phyloP scores from a whole-genome alignment of 495 filamentous ascomycete species.

The Penicillium angulare region DNA sequence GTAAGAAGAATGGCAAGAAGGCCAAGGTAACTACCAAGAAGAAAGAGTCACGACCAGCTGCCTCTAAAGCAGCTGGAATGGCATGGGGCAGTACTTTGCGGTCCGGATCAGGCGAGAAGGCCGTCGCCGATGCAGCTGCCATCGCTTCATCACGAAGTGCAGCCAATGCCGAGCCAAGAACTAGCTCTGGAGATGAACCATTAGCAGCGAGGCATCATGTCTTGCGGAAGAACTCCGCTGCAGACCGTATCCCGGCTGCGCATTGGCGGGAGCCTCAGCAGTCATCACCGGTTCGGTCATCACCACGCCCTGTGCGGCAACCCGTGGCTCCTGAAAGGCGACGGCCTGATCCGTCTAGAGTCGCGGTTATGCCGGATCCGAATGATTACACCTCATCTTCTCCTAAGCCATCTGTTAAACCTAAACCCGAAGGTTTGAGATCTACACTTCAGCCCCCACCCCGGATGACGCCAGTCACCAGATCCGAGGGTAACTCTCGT shows the following conservation, averaged over 20 bases:
- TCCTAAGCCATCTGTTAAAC: conserved; percentile 38
- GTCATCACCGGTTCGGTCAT: conserved; percentile 14
- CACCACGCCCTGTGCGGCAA: conserved; percentile 11
- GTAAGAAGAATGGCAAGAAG: conserved; percentile 58
- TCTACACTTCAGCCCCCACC: conserved; percentile 28
- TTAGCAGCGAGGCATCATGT: conserved; percentile 3
- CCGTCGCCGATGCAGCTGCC: conserved; percentile 31
- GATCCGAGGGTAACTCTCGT: conserved; percentile 21
- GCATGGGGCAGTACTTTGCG: conserved; percentile 70
- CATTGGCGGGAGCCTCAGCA: conserved; percentile 35
- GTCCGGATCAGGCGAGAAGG: conserved; percentile 28
- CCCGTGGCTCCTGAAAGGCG: conserved; percentile 9
- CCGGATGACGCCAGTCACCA: conserved; percentile 9
- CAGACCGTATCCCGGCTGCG: conserved; percentile 24
- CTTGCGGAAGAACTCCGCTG: conserved; percentile 4
- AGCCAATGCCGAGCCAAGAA: conserved; percentile 23
- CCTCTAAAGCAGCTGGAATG: conserved; percentile 83
- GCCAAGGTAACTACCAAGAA: conserved; percentile 29
- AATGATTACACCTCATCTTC: conserved; percentile 19
- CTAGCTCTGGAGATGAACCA: conserved; percentile 31
- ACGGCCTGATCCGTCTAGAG: conserved; percentile 8
- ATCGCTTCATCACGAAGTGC: conserved; percentile 34
- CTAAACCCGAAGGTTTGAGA: conserved; percentile 33
- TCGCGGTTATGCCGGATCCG: conserved; percentile 21
- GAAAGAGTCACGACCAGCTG: conserved; percentile 48